Evolutionary conservation across 2,329 filamentous ascomycete genomes (phyloP).

Genomic region (Hypoxylon sp.): DNA sequence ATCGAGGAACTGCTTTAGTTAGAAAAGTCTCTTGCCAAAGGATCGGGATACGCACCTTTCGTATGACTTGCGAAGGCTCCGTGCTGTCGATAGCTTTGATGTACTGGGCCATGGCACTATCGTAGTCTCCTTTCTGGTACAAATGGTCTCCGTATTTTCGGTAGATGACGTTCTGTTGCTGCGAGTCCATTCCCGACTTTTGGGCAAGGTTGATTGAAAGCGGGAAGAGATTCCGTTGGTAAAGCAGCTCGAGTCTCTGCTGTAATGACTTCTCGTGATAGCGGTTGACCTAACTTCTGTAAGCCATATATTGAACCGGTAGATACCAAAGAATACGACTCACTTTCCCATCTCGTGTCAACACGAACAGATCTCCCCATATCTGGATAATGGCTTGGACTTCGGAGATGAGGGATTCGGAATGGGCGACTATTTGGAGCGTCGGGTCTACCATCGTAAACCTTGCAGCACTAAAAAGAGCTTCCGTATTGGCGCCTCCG

Average conservation of each 20-base stretch:
- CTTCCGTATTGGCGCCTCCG: conserved; percentile 74
- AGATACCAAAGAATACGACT: conserved; percentile 23
- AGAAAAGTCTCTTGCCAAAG: not conserved
- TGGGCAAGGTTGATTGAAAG: conserved; percentile 92
- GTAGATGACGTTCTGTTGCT: conserved; percentile 91
- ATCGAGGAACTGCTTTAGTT: conserved; percentile 76
- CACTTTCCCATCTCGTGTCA: conserved; percentile 92
- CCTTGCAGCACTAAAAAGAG: conserved; percentile 84
- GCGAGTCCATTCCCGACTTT: conserved; percentile 79
- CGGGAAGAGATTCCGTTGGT: conserved; percentile 91
- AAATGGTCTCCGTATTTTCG: conserved; percentile 92
- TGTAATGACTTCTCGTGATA: conserved; percentile 92
- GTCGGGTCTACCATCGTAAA: conserved; percentile 94
- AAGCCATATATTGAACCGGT: conserved; percentile 20
- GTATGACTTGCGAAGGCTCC: conserved; percentile 93
- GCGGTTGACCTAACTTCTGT: conserved; percentile 69
- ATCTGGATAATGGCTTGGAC: conserved; percentile 82
- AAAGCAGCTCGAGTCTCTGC: conserved; percentile 91
- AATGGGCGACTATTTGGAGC: conserved; percentile 87
- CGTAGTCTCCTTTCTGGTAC: conserved; percentile 94
- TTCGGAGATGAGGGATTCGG: conserved; percentile 82
- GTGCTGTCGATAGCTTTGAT: conserved; percentile 95
- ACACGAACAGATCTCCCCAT: conserved; percentile 91
- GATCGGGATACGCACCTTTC: conserved; percentile 67
- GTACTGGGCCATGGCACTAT: conserved; percentile 99